A percentile compares a stretch with the other conserved stretches of the same genome.
Conservation (phyloP, 2,329 filamentous ascomycete species). For the Nannizziopsis arthrosporioides region DNA sequence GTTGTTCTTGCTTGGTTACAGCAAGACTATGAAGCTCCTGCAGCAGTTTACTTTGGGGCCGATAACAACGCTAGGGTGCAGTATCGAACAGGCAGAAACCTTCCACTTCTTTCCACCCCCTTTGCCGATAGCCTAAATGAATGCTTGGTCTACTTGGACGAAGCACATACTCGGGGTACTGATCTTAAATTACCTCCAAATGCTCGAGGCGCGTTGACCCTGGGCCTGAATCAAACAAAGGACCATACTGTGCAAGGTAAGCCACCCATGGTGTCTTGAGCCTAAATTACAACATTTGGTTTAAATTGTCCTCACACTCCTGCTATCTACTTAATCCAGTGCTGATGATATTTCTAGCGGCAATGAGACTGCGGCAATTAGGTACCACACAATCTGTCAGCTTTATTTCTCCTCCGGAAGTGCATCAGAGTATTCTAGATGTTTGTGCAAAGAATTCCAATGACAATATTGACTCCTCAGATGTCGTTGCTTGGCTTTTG, state of each 20-base stretch:
- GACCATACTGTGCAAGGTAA: conserved; percentile 51
- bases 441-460: conserved; percentile 18
- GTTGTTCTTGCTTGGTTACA: conserved; percentile 44
- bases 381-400: conserved; percentile 44
- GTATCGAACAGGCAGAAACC: conserved; percentile 27
- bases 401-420: conserved; percentile 47
- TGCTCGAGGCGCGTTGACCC: conserved; percentile 44
- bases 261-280: not conserved
- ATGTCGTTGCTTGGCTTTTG: conserved; percentile 51
- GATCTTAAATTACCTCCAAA: conserved; percentile 45
- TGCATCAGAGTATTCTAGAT: conserved; percentile 49
- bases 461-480: conserved; percentile 35
- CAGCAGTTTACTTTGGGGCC: conserved; percentile 44
- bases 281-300: no score
- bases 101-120: conserved; percentile 43
- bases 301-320: not conserved
- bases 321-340: not conserved
- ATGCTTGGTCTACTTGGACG: conserved; percentile 50
- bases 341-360: conserved; percentile 34
- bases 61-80: conserved; percentile 37
- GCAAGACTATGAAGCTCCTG: conserved; percentile 35
- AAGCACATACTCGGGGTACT: conserved; percentile 50
- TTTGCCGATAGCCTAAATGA: conserved; percentile 43
- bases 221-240: conserved; percentile 48
- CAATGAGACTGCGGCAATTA: conserved; percentile 53